Base-by-base conservation (phyloP, 768 basidiomycete species). In the Tylopilus felleus region DNA sequence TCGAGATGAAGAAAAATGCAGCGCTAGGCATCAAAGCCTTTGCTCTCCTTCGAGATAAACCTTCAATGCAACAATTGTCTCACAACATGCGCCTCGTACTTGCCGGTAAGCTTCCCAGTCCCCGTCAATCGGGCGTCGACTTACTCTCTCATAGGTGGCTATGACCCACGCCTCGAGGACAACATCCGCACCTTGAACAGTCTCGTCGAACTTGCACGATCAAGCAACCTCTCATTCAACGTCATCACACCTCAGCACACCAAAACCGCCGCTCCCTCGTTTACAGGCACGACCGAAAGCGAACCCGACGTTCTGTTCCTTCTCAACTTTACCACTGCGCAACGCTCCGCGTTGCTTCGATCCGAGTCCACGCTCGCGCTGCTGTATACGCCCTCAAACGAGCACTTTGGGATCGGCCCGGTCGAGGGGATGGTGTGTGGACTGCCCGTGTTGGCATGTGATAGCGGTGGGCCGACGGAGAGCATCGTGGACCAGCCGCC, bases 371-470 rank as follows among this genome's bases (percentile, higher is more conserved):
- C 92, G 0, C 70, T 82, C 16, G 90, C 82, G 0, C 76, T 98
- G 0, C 78, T 99, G 8, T 99, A 99, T 68, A 99, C 96, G 0
- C 97, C 96, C 0, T 75, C 81, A 8, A 96, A 96, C 69, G 96
- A 99, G 64, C 96, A 99, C 68, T 97, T 98, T 68, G 97, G 96
- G 2, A 98, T 99, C 60, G 95, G 88, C 0, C 96, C 97, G 2
- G 81, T 98, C 4, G 96, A 99, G 69, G 94, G 84, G 0, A 98
- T 98, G 93, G 80, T 84, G 8, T 94, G 90, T 44, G 92, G 93
- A 3, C 69, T 98, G 0, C 93, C 95, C 0, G 88, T 98, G 1
- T 72, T 99, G 19, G 95, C 94, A 0, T 92, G 88, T 62, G 73
- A 91, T 65, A 85, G 81, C 53, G 92, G 91, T 16, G 96, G 96